These are phyloP conservation scores for Acer yangbiense DNA, from an alignment of 345 rosid genomes.

Conservation along the genomic window DNA sequence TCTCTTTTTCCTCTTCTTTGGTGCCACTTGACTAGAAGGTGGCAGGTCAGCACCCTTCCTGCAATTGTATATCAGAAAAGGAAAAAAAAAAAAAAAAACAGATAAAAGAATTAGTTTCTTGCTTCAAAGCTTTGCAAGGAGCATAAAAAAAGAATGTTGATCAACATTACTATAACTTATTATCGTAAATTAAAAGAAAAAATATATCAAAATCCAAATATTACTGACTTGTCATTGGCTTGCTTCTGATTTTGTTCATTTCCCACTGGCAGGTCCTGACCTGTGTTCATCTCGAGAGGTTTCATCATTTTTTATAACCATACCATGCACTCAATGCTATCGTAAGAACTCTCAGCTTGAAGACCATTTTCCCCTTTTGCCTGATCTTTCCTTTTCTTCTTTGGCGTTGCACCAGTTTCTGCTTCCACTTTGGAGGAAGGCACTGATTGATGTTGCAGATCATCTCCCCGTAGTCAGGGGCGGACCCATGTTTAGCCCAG, in stretches of 20 bases:
- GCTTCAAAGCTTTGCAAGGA: slow-evolving; percentile 7
- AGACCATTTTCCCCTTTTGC: not conserved
- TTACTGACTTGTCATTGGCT: slow-evolving; percentile 8
- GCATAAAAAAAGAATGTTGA: not conserved
- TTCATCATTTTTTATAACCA: not conserved
- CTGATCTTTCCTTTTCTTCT: slow-evolving; percentile 18
- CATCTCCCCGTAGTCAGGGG: too few species aligned
- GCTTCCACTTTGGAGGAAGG: slow-evolving; percentile 1
- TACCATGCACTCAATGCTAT: not conserved
- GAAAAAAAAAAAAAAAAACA: not conserved
- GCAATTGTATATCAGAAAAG: not conserved
- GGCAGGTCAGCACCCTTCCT: slow-evolving; percentile 3
- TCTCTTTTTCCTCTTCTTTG: slow-evolving; percentile 27
- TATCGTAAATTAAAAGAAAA: too few species aligned
- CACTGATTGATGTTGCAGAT: not conserved
- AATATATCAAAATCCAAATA: not conserved
- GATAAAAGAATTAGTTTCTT: not conserved
- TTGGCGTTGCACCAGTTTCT: slow-evolving; percentile 19
- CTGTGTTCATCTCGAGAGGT: not conserved
- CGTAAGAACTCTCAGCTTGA: not conserved
- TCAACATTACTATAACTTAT: not conserved
- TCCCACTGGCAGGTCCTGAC: not conserved
- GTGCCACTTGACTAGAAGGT: slow-evolving; percentile 6
- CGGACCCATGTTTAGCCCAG: too few species aligned
- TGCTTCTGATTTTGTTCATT: slow-evolving; percentile 7